Percentiles rank a stretch among this genome's conserved stretches.
phyloP scores from a whole-genome alignment of 192 early-diverging fungal genomes.

The Coemansia sp. region DNA sequence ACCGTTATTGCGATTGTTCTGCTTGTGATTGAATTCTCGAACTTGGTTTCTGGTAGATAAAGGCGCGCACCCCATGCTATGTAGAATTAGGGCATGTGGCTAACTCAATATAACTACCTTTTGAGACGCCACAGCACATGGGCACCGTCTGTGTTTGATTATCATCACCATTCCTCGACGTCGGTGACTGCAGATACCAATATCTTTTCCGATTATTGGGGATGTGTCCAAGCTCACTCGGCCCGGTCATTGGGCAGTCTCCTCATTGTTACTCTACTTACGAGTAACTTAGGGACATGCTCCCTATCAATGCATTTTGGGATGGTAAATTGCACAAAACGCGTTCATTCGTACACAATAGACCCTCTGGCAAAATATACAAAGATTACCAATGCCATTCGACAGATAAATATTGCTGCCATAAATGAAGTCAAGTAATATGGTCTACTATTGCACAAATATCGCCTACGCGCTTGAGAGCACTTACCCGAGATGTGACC shows the following conservation, averaged over 20 bases:
- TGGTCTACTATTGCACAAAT: neutral
- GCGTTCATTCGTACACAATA: neutral
- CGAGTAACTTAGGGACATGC: neutral
- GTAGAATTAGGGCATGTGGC: conserved; percentile 8
- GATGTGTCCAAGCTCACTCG: neutral
- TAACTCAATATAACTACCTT: conserved; percentile 30
- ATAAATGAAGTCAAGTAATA: neutral
- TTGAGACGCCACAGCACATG: conserved; percentile 26
- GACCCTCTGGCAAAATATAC: neutral
- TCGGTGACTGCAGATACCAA: neutral
- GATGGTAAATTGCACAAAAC: neutral
- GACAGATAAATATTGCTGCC: neutral
- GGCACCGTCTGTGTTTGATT: neutral
- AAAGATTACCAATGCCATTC: neutral
- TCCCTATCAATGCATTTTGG: neutral
- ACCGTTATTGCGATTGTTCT: neutral
- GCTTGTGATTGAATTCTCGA: neutral
- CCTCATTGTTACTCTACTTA: neutral
- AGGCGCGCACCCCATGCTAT: neutral
- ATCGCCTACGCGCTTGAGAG: neutral
- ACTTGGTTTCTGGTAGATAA: neutral
- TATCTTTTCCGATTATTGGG: neutral
- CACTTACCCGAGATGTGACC: neutral
- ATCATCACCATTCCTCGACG: neutral
- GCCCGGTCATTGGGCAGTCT: neutral